Percentiles rank a stretch among this genome's conserved stretches.
phyloP scores from a whole-genome alignment of 2,329 filamentous ascomycete genomes.

The Calonectria fujianensis region DNA sequence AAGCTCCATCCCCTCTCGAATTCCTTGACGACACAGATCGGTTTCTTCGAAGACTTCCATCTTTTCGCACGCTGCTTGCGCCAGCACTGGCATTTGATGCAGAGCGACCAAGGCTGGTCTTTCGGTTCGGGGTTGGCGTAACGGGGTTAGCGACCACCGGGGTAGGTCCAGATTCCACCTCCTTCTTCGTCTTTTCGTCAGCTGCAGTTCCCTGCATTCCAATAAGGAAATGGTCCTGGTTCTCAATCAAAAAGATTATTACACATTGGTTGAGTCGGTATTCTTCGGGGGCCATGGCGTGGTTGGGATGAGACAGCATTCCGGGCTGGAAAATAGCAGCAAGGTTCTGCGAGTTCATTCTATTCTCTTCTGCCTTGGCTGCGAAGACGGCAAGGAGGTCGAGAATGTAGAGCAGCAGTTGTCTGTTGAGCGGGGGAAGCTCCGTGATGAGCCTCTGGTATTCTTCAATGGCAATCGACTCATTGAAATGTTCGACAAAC shows the following conservation, averaged over 20 bases:
- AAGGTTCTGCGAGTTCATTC: conserved; percentile 96
- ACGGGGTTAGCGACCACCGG: conserved; percentile 58
- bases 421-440: conserved; percentile 92
- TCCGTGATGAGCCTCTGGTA: conserved; percentile 96
- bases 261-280: conserved; percentile 98
- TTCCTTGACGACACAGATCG: conserved; percentile 94
- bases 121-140: conserved; percentile 71
- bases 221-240: conserved; percentile 98
- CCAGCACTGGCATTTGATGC: conserved; percentile 92
- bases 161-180: conserved; percentile 81
- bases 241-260: conserved; percentile 97
- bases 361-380: conserved; percentile 96
- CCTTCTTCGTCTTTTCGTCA: conserved; percentile 84
- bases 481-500: conserved; percentile 77
- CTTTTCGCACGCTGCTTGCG: conserved; percentile 89
- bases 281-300: conserved; percentile 96
- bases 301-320: conserved; percentile 92
- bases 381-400: conserved; percentile 97
- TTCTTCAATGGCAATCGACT: conserved; percentile 83
- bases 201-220: conserved; percentile 99
- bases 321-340: conserved; percentile 98
- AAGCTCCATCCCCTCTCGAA: conserved; percentile 83
- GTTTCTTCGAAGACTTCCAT: conserved; percentile 87
- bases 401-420: conserved; percentile 95
- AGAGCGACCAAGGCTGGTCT: conserved; percentile 75